A percentile compares a stretch with the other conserved stretches of the same genome.
Evolutionary conservation across 2,329 filamentous ascomycete species (phyloP).

Genomic region (Monilinia fructicola): DNA sequence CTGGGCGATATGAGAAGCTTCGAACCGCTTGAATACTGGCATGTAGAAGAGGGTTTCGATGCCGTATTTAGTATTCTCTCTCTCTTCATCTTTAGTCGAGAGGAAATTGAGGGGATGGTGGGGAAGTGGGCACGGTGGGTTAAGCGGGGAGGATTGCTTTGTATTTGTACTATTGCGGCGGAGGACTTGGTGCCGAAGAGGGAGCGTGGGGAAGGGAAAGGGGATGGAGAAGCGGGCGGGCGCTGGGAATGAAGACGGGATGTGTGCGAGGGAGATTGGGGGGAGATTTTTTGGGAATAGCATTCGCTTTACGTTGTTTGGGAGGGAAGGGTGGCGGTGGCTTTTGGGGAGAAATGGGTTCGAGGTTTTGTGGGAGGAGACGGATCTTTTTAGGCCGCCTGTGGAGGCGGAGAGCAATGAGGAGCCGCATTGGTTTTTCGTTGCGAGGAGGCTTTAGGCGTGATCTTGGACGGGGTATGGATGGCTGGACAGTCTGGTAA

Average conservation of each 20-base stretch:
- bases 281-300: background rate
- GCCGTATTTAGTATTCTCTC: background rate
- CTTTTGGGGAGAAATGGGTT: slow-evolving; percentile 6
- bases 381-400: background rate
- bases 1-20: slow-evolving; percentile 3
- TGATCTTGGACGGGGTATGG: too few species aligned
- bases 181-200: background rate
- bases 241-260: slow-evolving; percentile 11
- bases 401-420: background rate
- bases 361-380: slow-evolving; percentile 7
- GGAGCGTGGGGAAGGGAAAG: background rate
- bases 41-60: background rate
- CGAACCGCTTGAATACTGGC: background rate
- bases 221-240: background rate
- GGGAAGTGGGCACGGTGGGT: background rate
- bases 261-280: background rate
- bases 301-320: background rate
- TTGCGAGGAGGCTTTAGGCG: background rate
- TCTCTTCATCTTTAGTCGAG: background rate
- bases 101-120: background rate
- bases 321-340: background rate
- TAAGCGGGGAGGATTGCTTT: background rate
- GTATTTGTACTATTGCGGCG: slow-evolving; percentile 6
- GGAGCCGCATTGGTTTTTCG: background rate
- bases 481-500: too few species aligned